phyloP scores from a whole-genome alignment of 306 rosid species.

The Rosa lucieae region DNA sequence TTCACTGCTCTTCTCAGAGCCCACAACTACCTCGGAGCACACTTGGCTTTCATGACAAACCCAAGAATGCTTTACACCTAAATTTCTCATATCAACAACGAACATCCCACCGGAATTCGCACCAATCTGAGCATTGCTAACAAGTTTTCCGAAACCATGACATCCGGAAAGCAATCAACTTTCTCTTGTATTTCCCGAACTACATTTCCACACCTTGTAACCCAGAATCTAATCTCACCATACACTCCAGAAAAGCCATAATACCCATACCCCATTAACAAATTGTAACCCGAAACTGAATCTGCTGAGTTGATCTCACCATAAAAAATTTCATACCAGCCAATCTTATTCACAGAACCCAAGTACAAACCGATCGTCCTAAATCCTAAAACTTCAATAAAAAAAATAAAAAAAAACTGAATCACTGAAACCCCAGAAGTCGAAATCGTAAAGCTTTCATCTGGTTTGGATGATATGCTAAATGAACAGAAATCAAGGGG shows the following conservation, averaged over 20 bases:
- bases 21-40: constrained; percentile 64
- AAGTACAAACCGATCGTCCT: neutral
- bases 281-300: constrained; percentile 50
- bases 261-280: constrained; percentile 70
- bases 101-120: constrained; percentile 63
- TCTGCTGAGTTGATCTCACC: constrained; percentile 78
- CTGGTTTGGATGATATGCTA: neutral
- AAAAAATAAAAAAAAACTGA: neutral
- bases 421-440: neutral
- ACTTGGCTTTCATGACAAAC: constrained; percentile 66
- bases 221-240: constrained; percentile 54
- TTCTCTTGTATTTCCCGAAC: constrained; percentile 67
- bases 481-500: neutral
- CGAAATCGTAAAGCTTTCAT: neutral
- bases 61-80: constrained; percentile 56
- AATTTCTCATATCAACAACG: constrained; percentile 43
- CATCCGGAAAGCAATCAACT: constrained; percentile 72
- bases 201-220: constrained; percentile 49
- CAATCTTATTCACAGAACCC: constrained; percentile 46
- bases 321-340: constrained; percentile 64
- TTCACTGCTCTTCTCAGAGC: constrained; percentile 22
- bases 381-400: neutral
- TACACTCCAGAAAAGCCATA: no score
- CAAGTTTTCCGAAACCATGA: constrained; percentile 54
- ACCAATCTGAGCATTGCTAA: constrained; percentile 69